phyloP scores from a whole-genome alignment of 2,329 filamentous ascomycete species.

The Nakataea oryzae region DNA sequence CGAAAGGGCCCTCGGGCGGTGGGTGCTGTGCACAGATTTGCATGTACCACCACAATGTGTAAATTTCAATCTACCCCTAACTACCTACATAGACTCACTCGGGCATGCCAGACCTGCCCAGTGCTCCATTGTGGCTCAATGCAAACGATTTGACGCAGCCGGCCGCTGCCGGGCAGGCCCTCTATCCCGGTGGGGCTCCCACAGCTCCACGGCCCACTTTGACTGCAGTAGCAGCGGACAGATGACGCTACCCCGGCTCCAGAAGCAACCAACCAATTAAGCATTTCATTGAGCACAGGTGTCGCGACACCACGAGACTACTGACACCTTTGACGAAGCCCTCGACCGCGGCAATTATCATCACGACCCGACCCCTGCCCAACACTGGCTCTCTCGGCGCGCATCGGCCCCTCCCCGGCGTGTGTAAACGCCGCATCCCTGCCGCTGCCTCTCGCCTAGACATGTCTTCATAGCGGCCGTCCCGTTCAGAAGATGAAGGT shows the following conservation, averaged over 20 bases:
- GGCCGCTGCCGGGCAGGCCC: background rate
- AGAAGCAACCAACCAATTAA: background rate
- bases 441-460: background rate
- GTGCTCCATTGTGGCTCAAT: background rate
- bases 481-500: constrained; percentile 28
- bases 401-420: background rate
- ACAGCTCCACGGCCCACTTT: background rate
- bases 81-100: no score
- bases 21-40: background rate
- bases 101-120: no score
- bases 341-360: background rate
- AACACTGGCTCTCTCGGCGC: background rate
- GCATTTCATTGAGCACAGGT: background rate
- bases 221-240: background rate
- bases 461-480: constrained; percentile 8
- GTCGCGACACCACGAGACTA: background rate
- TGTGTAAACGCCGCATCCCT: background rate
- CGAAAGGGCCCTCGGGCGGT: background rate
- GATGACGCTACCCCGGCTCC: background rate
- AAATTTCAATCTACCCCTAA: background rate
- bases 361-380: background rate
- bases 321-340: background rate
- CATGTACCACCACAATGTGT: background rate
- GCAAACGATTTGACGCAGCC: background rate
- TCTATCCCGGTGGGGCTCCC: background rate